Evolutionary conservation across 1,284 basidiomycete species (phyloP), one percentile per base, ranked within the genome.

Genomic region (Ganoderma multipileum): DNA sequence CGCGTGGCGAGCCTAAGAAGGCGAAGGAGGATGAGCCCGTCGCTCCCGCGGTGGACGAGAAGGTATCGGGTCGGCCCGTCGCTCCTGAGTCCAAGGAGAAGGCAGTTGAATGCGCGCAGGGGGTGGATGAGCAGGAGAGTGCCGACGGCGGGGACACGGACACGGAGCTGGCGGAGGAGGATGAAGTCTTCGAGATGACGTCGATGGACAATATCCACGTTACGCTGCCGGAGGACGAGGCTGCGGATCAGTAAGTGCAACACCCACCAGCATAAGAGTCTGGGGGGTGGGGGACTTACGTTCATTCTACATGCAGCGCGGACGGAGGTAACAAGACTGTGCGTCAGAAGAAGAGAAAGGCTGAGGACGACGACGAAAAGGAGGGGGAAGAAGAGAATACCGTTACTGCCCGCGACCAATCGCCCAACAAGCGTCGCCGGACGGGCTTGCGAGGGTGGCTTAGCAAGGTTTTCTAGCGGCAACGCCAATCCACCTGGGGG

Each of bases 101-200:
- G 39, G 11, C 41, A 7, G 38, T 18, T 12, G 36, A n/a, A 41
- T 7, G 20, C n/a, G 23, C 58, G 14, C 18, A 20, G 16, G n/a
- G 28, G n/a, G 23, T 14, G 23, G 38, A 18, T 9, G 36, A 39
- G 36, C 57, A 11, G 11, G 33, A 59, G 57, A 36, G 18, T 23
- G 38, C 18, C 47, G 58, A 41, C 3, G 58, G 39, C 23, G 38
- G 11, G 23, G 58, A 39, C 23, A 16, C 36, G 14, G 38, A 60
- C 11, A 39, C 58, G 5, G 58, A 41, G 16, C 9, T 60, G 20
- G 58, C 58, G 38, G 58, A 60, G 12, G 58, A 59, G n/a, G 58
- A 60, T 5, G 38, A 60, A 26, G 58, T 60, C 3, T 60, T 39
- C 23, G 39, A 60, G 58, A 41, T 60, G 58, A 60, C 58, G 23